These are phyloP conservation scores for Aspergillus coremiiformis DNA, from an alignment of 495 filamentous ascomycete species.

Conservation along the genomic window DNA sequence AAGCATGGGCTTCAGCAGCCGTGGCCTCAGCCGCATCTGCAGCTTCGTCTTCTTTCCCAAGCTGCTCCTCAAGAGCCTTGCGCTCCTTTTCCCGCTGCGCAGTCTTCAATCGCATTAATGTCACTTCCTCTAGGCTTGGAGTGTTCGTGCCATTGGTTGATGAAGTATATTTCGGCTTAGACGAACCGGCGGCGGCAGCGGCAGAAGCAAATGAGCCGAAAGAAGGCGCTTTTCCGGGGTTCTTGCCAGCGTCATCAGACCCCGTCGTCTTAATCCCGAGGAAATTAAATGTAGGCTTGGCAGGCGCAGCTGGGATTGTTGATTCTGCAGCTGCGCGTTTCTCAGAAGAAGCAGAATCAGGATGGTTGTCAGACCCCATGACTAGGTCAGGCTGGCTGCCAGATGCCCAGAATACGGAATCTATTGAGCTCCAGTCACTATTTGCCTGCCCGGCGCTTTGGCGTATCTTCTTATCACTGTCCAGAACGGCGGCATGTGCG, in stretches of 20 bases:
- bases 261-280: slow-evolving; percentile 24
- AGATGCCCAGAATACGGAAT: slow-evolving; percentile 51
- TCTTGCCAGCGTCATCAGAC: slow-evolving; percentile 16
- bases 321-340: not conserved
- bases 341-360: slow-evolving; percentile 8
- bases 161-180: slow-evolving; percentile 24
- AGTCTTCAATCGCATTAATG: slow-evolving; percentile 54
- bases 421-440: slow-evolving; percentile 39
- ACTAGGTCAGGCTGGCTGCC: slow-evolving; percentile 44
- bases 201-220: slow-evolving; percentile 44
- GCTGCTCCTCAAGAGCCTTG: slow-evolving; percentile 47
- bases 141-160: slow-evolving; percentile 25
- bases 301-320: slow-evolving; percentile 7
- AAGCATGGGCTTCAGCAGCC: slow-evolving; percentile 4
- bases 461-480: slow-evolving; percentile 39
- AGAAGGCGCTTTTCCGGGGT: slow-evolving; percentile 38
- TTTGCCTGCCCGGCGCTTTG: slow-evolving; percentile 15
- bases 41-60: slow-evolving; percentile 44
- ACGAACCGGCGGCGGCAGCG: slow-evolving; percentile 19
- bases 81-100: slow-evolving; percentile 50
- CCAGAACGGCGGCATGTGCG: slow-evolving; percentile 53
- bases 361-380: slow-evolving; percentile 1
- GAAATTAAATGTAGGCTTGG: slow-evolving; percentile 32
- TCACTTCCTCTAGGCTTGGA: slow-evolving; percentile 52
- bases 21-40: slow-evolving; percentile 40